phyloP scores from a whole-genome alignment of 495 filamentous ascomycete species.

The Schizothecium vesticola region DNA sequence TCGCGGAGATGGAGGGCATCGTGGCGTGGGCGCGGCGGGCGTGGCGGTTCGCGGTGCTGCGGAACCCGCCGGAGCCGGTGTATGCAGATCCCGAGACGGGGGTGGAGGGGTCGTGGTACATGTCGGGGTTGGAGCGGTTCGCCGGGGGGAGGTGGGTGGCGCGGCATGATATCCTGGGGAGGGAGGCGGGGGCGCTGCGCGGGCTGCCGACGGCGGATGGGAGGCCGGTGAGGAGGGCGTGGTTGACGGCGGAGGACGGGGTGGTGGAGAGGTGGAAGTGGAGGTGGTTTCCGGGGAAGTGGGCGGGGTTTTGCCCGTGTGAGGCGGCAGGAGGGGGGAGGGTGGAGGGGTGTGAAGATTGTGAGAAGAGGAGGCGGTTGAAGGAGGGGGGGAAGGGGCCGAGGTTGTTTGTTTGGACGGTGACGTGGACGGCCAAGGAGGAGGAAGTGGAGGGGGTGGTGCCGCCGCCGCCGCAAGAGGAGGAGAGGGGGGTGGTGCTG shows the following conservation, averaged over 20 bases:
- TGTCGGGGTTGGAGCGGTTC: not conserved
- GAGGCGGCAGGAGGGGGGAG: not conserved
- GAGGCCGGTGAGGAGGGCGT: not conserved
- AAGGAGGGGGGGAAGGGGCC: not conserved
- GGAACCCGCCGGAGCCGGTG: not conserved
- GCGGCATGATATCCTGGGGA: not conserved
- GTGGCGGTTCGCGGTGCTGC: not conserved
- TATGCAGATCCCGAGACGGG: not conserved
- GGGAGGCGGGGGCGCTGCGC: not conserved
- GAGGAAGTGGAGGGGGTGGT: not conserved
- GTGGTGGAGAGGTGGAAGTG: not conserved
- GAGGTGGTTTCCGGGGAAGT: not conserved
- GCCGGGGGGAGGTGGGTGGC: not conserved
- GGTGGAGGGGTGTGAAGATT: not conserved
- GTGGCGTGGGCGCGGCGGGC: not conserved
- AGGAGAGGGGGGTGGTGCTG: not conserved
- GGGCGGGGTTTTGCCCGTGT: not conserved
- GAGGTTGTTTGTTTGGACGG: conserved; percentile 1
- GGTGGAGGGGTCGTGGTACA: not conserved
- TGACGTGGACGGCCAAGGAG: not conserved
- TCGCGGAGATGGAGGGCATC: not conserved
- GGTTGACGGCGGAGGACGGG: not conserved
- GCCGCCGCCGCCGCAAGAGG: not conserved
- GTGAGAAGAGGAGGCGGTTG: not conserved
- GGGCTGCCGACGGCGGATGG: not conserved